Conservation (phyloP, 139 green algal genomes). For the Axilococcus clingmanii region DNA sequence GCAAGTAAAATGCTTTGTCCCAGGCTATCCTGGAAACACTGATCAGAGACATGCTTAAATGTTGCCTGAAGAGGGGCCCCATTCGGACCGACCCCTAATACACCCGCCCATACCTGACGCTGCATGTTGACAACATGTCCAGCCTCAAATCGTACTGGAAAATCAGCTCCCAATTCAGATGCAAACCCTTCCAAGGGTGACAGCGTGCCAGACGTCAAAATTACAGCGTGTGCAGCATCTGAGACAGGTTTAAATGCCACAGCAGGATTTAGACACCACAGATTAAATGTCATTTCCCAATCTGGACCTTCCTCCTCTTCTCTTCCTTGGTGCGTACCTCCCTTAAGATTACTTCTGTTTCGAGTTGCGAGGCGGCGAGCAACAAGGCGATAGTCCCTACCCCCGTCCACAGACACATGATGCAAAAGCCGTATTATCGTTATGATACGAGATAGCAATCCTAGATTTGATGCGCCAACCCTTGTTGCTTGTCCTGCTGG, state of each 20-base stretch:
- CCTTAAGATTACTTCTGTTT: neutral
- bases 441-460: slow-evolving; percentile 50
- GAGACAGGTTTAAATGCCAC: slow-evolving; percentile 41
- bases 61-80: slow-evolving; percentile 25
- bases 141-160: slow-evolving; percentile 66
- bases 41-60: slow-evolving; percentile 3
- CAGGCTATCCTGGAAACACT: slow-evolving; percentile 36
- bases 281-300: slow-evolving; percentile 20
- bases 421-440: slow-evolving; percentile 60
- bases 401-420: slow-evolving; percentile 24
- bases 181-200: slow-evolving; percentile 79
- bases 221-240: slow-evolving; percentile 32
- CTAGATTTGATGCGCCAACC: slow-evolving; percentile 35
- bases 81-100: slow-evolving; percentile 36
- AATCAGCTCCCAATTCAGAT: slow-evolving; percentile 62
- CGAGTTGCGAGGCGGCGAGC: slow-evolving; percentile 17
- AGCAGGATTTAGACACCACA: slow-evolving; percentile 84
- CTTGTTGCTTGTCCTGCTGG: neutral
- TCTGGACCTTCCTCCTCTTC: neutral
- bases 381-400: slow-evolving; percentile 50
- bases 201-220: slow-evolving; percentile 80
- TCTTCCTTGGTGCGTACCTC: neutral
- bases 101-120: slow-evolving; percentile 65
- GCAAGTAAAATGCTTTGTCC: slow-evolving; percentile 41
- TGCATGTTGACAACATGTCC: slow-evolving; percentile 83